These are phyloP conservation scores for Raffaelea albimanens DNA, from an alignment of 2,329 filamentous ascomycete genomes.

Conservation along the genomic window DNA sequence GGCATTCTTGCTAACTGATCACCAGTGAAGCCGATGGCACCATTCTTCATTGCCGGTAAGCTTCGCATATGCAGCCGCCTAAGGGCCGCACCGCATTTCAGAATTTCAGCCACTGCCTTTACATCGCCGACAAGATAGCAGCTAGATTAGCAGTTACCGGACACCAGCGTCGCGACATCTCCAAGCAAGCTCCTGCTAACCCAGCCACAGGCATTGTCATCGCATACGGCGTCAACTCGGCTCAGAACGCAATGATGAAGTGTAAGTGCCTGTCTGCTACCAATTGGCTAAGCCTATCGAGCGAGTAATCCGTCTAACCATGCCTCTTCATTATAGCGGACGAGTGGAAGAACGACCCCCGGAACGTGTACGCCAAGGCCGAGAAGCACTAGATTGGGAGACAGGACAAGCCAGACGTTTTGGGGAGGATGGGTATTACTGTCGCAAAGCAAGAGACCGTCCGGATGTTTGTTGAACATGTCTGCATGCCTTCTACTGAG, in stretches of 20 bases:
- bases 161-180: no score
- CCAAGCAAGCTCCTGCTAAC: not conserved
- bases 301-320: not conserved
- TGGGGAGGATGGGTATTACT: no score
- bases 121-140: no score
- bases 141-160: no score
- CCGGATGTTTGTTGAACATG: no score
- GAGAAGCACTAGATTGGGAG: constrained; percentile 14
- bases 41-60: constrained; percentile 93
- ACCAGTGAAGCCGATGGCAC: constrained; percentile 79
- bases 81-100: no score
- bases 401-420: no score
- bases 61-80: no score
- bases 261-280: constrained; percentile 59
- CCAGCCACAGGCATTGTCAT: constrained; percentile 62
- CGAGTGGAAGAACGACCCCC: constrained; percentile 94
- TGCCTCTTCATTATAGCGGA: constrained; percentile 49
- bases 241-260: constrained; percentile 65
- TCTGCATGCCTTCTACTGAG: no score
- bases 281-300: not conserved
- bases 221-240: constrained; percentile 83
- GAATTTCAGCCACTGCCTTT: no score
- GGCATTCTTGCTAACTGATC: not conserved
- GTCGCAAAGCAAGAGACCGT: no score
- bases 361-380: constrained; percentile 59